Evolutionary conservation across 2,329 filamentous ascomycete genomes (phyloP).

Genomic region (Ascochyta fabae): DNA sequence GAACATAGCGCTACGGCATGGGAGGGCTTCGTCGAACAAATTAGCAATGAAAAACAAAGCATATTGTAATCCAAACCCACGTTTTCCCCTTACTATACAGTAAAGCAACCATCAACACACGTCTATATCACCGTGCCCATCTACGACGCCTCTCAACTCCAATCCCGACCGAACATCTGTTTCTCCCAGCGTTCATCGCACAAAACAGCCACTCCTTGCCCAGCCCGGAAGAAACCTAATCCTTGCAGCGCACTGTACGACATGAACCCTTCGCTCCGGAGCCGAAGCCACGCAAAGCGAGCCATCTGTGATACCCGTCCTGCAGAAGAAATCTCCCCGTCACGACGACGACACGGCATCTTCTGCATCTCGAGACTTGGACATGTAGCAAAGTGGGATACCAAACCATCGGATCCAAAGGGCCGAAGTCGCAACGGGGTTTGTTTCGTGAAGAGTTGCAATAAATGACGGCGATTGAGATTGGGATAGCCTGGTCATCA

Average conservation of each 20-base stretch:
- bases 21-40: not conserved
- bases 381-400: no score
- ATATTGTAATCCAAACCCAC: not conserved
- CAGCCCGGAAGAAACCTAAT: not conserved
- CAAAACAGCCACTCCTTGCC: not conserved
- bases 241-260: not conserved
- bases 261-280: not conserved
- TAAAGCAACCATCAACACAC: not conserved
- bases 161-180: not conserved
- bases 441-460: no score
- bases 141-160: no score
- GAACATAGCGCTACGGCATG: conserved; percentile 3
- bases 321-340: no score
- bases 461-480: no score
- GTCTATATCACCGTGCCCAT: no score
- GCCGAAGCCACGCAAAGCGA: not conserved
- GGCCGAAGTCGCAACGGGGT: no score
- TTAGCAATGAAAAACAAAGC: conserved; percentile 1
- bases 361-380: not conserved
- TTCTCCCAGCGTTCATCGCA: not conserved
- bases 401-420: no score
- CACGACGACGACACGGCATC: not conserved
- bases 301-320: not conserved
- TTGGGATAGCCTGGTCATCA: no score
- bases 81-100: no score